phyloP scores from a whole-genome alignment of 2,329 filamentous ascomycete species.

The Scedosporium dehoogii region DNA sequence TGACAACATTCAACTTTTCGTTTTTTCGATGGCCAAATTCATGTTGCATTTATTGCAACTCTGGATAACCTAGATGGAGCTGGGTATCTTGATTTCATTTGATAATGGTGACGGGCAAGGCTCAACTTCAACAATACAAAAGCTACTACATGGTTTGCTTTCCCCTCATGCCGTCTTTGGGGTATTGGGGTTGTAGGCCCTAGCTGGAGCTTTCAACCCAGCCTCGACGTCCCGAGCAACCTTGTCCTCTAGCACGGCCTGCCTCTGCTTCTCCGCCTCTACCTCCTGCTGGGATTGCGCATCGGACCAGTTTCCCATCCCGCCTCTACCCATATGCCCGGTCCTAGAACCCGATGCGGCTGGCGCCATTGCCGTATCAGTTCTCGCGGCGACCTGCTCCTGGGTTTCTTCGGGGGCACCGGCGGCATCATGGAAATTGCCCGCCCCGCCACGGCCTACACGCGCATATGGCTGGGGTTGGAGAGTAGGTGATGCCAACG shows the following conservation, averaged over 20 bases:
- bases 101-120: neutral
- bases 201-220: slow-evolving; percentile 27
- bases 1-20: neutral
- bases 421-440: slow-evolving; percentile 42
- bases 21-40: neutral
- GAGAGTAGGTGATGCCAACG: slow-evolving; percentile 17
- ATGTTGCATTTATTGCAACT: neutral
- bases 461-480: slow-evolving; percentile 26
- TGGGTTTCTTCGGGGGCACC: slow-evolving; percentile 19
- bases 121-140: neutral
- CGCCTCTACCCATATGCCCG: slow-evolving; percentile 31
- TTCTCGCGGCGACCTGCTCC: slow-evolving; percentile 23
- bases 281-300: slow-evolving; percentile 5
- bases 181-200: slow-evolving; percentile 19
- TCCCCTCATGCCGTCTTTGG: neutral
- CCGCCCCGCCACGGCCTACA: slow-evolving; percentile 50
- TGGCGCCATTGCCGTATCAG: slow-evolving; percentile 22
- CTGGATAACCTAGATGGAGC: neutral
- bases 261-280: slow-evolving; percentile 15
- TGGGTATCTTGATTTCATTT: neutral
- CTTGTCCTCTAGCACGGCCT: slow-evolving; percentile 25
- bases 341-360: slow-evolving; percentile 15
- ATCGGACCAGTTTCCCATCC: slow-evolving; percentile 39
- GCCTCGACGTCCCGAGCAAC: slow-evolving; percentile 30
- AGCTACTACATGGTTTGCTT: neutral